Evolutionary conservation across 345 rosid species (phyloP).

Genomic region (Acer campestre): DNA sequence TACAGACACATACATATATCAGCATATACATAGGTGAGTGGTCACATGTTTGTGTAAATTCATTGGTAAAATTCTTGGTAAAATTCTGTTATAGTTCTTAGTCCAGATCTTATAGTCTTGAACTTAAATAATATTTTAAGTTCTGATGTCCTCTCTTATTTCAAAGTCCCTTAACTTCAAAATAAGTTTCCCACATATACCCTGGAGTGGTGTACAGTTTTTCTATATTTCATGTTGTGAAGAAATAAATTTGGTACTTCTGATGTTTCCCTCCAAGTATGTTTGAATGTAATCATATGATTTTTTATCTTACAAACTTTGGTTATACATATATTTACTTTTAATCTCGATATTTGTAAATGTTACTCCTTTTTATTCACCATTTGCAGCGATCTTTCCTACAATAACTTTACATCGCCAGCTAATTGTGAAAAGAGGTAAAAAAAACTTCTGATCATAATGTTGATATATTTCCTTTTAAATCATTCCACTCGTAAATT

Average conservation of each 20-base stretch:
- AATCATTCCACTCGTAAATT: neutral
- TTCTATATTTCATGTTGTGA: neutral
- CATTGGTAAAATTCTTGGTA: neutral
- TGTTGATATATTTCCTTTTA: neutral
- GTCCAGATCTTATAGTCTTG: neutral
- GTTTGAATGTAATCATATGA: too few relatives aligned
- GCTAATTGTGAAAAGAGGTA: neutral
- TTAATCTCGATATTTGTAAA: neutral
- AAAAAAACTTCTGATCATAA: neutral
- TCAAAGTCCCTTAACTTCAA: neutral
- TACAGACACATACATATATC: too few relatives aligned
- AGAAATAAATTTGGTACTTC: neutral
- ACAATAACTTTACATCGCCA: slow-evolving; percentile 57
- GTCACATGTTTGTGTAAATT: too few relatives aligned
- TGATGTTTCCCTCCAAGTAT: neutral
- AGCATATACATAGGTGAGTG: neutral
- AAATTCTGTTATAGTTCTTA: neutral
- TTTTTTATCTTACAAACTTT: neutral
- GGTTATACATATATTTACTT: neutral
- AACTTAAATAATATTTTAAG: neutral
- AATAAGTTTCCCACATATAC: neutral
- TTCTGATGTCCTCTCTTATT: neutral
- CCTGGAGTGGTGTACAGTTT: neutral
- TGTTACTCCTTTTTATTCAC: neutral
- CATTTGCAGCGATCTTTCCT: slow-evolving; percentile 68